Conservation (phyloP, 306 rosid genomes). For the Castanospermum australe region DNA sequence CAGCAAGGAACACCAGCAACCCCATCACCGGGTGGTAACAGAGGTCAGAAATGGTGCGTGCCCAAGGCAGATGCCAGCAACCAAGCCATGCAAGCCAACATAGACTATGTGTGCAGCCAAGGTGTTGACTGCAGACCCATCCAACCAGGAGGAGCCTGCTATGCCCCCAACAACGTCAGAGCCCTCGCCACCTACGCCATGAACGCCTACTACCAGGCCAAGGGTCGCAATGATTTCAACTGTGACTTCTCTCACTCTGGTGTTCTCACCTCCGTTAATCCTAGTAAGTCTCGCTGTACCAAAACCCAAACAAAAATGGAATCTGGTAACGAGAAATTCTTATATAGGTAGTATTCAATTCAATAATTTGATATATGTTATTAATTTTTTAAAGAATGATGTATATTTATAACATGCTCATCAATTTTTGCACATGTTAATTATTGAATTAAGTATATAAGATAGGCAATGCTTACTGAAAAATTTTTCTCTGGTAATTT, state of each 20-base stretch:
- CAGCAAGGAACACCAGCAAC: too few species aligned
- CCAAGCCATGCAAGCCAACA: constrained; percentile 55
- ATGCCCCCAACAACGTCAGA: constrained; percentile 34
- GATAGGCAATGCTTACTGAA: too few species aligned
- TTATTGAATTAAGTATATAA: too few species aligned
- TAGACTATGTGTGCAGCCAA: constrained; percentile 67
- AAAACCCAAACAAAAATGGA: background rate
- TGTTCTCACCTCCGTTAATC: constrained; percentile 40
- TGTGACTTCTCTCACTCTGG: constrained; percentile 70
- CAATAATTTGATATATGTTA: too few species aligned
- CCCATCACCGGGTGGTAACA: too few species aligned
- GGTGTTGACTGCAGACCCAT: constrained; percentile 63
- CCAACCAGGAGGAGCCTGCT: constrained; percentile 69
- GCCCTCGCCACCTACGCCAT: constrained; percentile 67
- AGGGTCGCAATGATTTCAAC: constrained; percentile 56
- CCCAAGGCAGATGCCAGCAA: constrained; percentile 49
- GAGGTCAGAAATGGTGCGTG: constrained; percentile 63
- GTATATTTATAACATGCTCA: too few species aligned
- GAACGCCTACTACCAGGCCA: constrained; percentile 68
- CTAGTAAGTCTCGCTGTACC: constrained; percentile 45
- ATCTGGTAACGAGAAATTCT: too few species aligned
- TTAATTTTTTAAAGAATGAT: too few species aligned
- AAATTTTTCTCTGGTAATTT: too few species aligned
- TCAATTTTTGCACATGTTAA: too few species aligned
- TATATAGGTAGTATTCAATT: too few species aligned